Base-by-base conservation (phyloP, 371 early-diverging fungal genomes). In the Gilbertella persicaria region DNA sequence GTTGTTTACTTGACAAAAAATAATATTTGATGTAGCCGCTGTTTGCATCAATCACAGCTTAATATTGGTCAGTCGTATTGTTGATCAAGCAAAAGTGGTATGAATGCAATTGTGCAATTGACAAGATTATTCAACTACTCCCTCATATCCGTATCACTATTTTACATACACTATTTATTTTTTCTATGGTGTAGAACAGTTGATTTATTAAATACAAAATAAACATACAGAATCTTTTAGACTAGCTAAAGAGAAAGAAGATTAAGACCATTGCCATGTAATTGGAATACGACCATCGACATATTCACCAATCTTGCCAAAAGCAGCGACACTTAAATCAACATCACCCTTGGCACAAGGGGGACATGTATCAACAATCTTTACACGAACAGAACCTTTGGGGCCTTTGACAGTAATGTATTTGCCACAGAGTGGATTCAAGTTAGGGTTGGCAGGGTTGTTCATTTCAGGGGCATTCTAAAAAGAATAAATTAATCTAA, bases 291-390 rank as follows among this genome's bases (percentile, higher is more conserved):
- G 62, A 9, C 84, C 84, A n/a, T 45, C 55, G 13, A 25, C 52
- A 8, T 63, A 42, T 9, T 70, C 51, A 30, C 70, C 80, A 57
- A 84, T 76, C 42, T 71, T 35, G 0, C 35, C 58, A 37, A 84
- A 84, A 8, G 83, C 83, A n/a, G 71, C 65, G 12, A 78, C 80
- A 16, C 64, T 66, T 26, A 84, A 67, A 41, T 84, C 85, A 21
- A 84, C 29, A 40, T 59, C 55, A 19, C 66, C 69, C 3, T 19
- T 35, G 2, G 19, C 45, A 40, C 69, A 69, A 16, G 55, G 55
- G n/a, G 66, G 66, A 29, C 69, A 69, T 4, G 58, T 71, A 17
- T 82, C 85, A 10, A 66, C 67, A 43, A 70, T 67, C 39, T 51
- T 66, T 5, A 75, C 75, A 26, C 55, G 55, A 14, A 75, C 70